A percentile compares a stretch with the other conserved stretches of the same genome.
Evolutionary conservation across 345 rosid species (phyloP).

Genomic region (Eucalyptus microcorys): DNA sequence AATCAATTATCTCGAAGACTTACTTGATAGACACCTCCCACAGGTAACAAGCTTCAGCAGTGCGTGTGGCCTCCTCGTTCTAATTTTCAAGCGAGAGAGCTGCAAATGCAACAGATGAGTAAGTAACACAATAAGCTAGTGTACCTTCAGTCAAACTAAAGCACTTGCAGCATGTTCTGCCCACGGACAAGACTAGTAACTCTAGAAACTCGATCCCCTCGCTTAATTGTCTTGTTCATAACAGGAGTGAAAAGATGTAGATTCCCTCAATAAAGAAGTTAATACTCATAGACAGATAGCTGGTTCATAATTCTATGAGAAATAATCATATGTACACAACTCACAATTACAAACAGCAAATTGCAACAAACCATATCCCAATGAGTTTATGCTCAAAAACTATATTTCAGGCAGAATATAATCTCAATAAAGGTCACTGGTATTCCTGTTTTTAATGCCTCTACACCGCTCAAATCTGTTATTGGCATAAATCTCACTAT

Average conservation of each 20-base stretch:
- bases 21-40: constrained; percentile 54
- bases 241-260: neutral
- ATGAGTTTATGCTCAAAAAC: neutral
- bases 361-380: neutral
- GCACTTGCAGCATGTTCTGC: neutral
- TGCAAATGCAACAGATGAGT: constrained; percentile 7
- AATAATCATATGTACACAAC: neutral
- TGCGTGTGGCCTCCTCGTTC: constrained; percentile 39
- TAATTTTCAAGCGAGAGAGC: constrained; percentile 54
- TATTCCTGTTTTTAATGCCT: neutral
- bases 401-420: neutral
- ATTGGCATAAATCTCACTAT: neutral
- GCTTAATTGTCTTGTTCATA: neutral
- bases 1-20: constrained; percentile 25
- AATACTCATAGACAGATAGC: neutral
- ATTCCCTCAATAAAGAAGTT: neutral
- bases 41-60: constrained; percentile 68
- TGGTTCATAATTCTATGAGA: neutral
- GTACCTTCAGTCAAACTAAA: neutral
- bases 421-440: neutral
- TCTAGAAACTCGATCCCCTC: neutral
- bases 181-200: neutral
- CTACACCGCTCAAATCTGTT: neutral
- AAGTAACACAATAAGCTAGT: neutral
- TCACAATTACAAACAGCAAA: neutral